Percentiles rank a stretch among this genome's conserved stretches.
Evolutionary conservation across 176 grass and related monocot genomes (phyloP).

Genomic region (Otatea glauca): DNA sequence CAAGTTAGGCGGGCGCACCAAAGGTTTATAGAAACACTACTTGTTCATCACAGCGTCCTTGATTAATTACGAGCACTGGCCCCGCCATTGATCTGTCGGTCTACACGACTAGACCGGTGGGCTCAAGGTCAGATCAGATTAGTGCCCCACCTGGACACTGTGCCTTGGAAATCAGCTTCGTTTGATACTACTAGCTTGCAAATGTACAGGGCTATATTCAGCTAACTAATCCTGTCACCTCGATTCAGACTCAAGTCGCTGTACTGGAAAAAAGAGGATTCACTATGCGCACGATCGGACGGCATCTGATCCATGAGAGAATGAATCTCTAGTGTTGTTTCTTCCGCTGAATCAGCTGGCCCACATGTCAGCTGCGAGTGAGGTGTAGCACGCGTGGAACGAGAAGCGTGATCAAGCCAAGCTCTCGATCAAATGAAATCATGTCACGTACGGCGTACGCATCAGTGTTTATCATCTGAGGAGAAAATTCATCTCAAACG

Average conservation of each 20-base stretch:
- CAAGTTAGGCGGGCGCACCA: conserved; percentile 10
- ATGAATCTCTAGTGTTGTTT: too few relatives aligned
- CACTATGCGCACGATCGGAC: too few relatives aligned
- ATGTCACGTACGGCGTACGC: background rate
- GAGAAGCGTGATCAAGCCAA: background rate
- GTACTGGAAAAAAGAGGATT: background rate
- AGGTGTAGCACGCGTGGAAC: background rate
- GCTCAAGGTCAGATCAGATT: background rate
- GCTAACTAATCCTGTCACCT: too few relatives aligned
- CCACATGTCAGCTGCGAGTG: background rate
- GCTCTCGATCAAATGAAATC: background rate
- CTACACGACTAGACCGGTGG: background rate
- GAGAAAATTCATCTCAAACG: background rate
- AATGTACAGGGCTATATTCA: too few relatives aligned
- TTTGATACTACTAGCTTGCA: too few relatives aligned
- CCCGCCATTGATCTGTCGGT: background rate
- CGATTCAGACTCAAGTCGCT: too few relatives aligned
- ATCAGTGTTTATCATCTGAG: background rate
- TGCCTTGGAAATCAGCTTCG: too few relatives aligned
- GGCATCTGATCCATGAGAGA: too few relatives aligned
- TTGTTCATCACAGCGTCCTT: background rate
- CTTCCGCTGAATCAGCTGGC: too few relatives aligned
- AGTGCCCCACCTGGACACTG: too few relatives aligned
- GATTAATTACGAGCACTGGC: background rate
- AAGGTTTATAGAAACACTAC: background rate